Conservation (phyloP, 371 early-diverging fungal species). For the Nematocida ironsii region DNA sequence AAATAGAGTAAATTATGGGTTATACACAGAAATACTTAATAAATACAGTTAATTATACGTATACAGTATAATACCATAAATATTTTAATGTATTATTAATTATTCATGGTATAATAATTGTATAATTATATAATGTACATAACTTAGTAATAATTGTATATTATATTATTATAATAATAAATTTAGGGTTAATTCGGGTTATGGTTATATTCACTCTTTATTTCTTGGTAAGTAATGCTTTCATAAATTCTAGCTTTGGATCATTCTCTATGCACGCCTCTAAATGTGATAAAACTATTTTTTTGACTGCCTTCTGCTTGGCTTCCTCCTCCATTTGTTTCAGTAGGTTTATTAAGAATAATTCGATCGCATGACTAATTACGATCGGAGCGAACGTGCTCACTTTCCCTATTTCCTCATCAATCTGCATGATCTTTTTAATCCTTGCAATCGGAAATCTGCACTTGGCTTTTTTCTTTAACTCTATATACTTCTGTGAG, state of each 20-base stretch:
- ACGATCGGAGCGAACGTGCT: conserved; percentile 91
- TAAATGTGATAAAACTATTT: conserved; percentile 39
- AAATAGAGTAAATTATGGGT: too few species aligned
- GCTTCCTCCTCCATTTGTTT: conserved; percentile 45
- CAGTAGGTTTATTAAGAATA: conserved; percentile 66
- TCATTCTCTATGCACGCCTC: conserved; percentile 18
- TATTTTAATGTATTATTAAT: too few species aligned
- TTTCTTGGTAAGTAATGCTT: conserved; percentile 21
- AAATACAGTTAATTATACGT: too few species aligned
- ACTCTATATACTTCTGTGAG: conserved; percentile 39
- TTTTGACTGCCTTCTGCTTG: conserved; percentile 49
- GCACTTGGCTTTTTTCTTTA: conserved; percentile 64
- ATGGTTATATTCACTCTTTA: background rate
- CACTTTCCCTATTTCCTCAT: conserved; percentile 99
- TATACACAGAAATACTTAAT: too few species aligned
- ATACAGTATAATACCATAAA: too few species aligned
- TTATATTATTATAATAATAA: too few species aligned
- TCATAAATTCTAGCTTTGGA: conserved; percentile 39
- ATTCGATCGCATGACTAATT: conserved; percentile 75
- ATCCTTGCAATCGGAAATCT: conserved; percentile 77
- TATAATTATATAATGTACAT: too few species aligned
- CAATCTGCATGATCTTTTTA: conserved; percentile 97
- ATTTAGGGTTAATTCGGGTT: too few species aligned
- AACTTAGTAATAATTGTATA: too few species aligned
- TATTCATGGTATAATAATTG: too few species aligned